phyloP scores from a whole-genome alignment of 768 basidiomycete genomes.

The Tricholoma matsutake region DNA sequence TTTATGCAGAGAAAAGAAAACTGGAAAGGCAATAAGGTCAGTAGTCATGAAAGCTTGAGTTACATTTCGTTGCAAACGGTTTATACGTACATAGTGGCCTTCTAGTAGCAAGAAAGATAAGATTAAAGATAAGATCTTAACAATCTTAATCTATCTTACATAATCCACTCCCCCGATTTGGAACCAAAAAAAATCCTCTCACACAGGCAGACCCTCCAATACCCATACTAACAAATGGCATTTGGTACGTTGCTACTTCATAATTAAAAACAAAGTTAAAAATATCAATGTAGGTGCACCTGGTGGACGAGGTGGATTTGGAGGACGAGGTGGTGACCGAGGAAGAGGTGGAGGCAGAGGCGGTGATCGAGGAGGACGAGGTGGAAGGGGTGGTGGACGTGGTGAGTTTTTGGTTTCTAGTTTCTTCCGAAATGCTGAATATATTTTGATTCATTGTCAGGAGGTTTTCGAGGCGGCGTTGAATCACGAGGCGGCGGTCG shows the following conservation, averaged over 20 bases:
- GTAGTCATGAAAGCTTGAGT: too few relatives aligned
- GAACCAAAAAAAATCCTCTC: slow-evolving; percentile 20
- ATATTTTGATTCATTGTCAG: slow-evolving; percentile 15
- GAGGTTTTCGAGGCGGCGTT: slow-evolving; percentile 35
- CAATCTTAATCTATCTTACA: slow-evolving; percentile 4
- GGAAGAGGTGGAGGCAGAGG: slow-evolving; percentile 37
- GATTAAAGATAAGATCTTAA: too few relatives aligned
- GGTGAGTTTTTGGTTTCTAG: slow-evolving; percentile 15
- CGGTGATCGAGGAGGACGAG: slow-evolving; percentile 38
- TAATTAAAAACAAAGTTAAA: not conserved
- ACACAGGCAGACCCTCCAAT: slow-evolving; percentile 5
- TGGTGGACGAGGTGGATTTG: slow-evolving; percentile 77
- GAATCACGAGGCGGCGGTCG: slow-evolving; percentile 40
- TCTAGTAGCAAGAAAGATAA: too few relatives aligned
- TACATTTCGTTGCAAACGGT: too few relatives aligned
- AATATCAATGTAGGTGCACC: slow-evolving; percentile 39
- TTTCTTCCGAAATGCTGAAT: not conserved
- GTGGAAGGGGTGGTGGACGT: slow-evolving; percentile 37
- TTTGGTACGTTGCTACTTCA: slow-evolving; percentile 15
- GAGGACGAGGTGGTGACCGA: slow-evolving; percentile 38
- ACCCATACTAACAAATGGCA: slow-evolving; percentile 20
- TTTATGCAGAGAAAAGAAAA: too few relatives aligned
- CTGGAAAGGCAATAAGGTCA: too few relatives aligned
- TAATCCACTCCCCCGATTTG: slow-evolving; percentile 16
- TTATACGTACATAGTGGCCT: too few relatives aligned